Base-by-base conservation (phyloP, 345 rosid genomes). In the Carallia brachiata region DNA sequence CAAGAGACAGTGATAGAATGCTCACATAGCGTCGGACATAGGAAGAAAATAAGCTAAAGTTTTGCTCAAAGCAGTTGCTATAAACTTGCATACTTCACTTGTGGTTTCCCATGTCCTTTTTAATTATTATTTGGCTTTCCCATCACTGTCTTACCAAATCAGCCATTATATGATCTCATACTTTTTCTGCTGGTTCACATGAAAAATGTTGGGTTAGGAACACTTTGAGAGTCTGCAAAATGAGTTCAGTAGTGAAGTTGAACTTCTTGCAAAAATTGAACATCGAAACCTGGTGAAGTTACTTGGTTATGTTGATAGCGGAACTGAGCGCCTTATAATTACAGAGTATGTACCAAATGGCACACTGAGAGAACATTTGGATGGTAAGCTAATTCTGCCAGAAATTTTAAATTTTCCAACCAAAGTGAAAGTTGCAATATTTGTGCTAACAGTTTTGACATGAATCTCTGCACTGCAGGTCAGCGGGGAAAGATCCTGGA, bases 231-330 rank as follows among this genome's bases (percentile, higher is more conserved):
- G 77, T 66, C 81, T 90, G 74, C 83, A 64, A 77, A 81, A 84
- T 57, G 97, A 92, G 81, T 95, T 95, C 80, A 89, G 91, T 82
- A 92, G 91, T 77, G 97, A 95, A 84, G 89, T 90, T 79, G 94
- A 92, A 69, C 97, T 95, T 76, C 86, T 95, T 65, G 81, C 97
- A 71, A 95, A 95, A 85, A 92, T 95, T 9, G 99, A 91, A 39
- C 99, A 95, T 70, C 84, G 92, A 39, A 89, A 78, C 84, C 81
- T 95, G 79, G 97, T 92, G 80, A 90, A 84, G 84, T 84, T 95
- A 66, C 97, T 95, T 54, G 97, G 96, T 78, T 95, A 83, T 76
- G 81, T 95, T 37, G 97, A 92, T 69, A 81, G 80, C 75, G 93
- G 91, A 77, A 75, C 83, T 48, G 99, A 95, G 74, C 88, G 96